A percentile compares a stretch with the other conserved stretches of the same genome.
These are phyloP conservation scores for Fusarium miscanthi DNA, from an alignment of 2,329 filamentous ascomycete genomes.

Conservation along the genomic window DNA sequence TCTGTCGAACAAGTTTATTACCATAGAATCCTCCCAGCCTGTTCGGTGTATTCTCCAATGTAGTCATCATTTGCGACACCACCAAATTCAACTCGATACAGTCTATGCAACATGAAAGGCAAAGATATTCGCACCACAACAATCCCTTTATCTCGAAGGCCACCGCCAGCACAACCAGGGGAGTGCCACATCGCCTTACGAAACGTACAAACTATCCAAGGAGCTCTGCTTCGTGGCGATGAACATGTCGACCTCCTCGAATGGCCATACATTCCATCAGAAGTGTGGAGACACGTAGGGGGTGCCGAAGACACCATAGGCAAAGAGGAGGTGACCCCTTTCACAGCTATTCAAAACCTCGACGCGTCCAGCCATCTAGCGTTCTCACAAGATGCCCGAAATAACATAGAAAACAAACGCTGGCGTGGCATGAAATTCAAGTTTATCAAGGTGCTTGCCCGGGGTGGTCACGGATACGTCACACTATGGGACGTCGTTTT, in stretches of 20 bases:
- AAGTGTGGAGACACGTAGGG: not conserved
- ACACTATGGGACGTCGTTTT: slow-evolving; percentile 41
- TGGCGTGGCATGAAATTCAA: slow-evolving; percentile 40
- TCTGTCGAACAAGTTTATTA: slow-evolving; percentile 37
- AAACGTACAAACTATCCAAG: slow-evolving; percentile 26
- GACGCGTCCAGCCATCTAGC: not conserved
- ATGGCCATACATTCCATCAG: not conserved
- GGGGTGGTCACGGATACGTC: slow-evolving; percentile 44
- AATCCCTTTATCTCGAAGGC: not conserved
- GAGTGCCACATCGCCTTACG: not conserved
- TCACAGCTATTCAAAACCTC: not conserved
- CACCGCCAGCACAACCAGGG: not conserved
- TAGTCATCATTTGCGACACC: not conserved
- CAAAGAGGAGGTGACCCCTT: not conserved
- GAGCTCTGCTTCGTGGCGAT: slow-evolving; percentile 38
- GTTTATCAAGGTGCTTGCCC: slow-evolving; percentile 44
- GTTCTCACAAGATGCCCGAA: not conserved
- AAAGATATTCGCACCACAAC: not conserved
- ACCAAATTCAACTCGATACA: not conserved
- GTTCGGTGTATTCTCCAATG: not conserved
- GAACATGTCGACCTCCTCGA: slow-evolving; percentile 19
- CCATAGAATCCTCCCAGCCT: slow-evolving; percentile 9
- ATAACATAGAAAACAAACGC: not conserved
- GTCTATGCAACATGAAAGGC: slow-evolving; percentile 21
- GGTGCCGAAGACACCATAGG: not conserved